Evolutionary conservation across 306 rosid species (phyloP).

Genomic region (Amphicarpaea edgeworthii): DNA sequence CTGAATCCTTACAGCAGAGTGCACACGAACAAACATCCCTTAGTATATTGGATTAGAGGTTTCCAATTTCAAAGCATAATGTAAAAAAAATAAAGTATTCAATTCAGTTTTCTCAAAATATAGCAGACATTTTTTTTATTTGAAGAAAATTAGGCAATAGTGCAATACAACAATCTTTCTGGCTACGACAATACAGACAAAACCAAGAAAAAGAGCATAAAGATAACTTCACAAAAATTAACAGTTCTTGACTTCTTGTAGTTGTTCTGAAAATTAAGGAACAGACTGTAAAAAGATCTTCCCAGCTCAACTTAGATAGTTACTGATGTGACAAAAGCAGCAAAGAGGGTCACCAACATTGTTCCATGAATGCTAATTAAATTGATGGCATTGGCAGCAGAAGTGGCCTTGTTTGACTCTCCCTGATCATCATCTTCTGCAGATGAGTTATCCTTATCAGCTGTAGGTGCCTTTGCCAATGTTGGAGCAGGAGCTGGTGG

Average conservation of each 20-base stretch:
- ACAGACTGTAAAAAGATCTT: constrained; percentile 5
- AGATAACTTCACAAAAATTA: constrained; percentile 18
- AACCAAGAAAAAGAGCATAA: background rate
- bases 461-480: constrained; percentile 51
- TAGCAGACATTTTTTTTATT: constrained; percentile 12
- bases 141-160: constrained; percentile 16
- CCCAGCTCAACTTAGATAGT: constrained; percentile 24
- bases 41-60: background rate
- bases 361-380: constrained; percentile 32
- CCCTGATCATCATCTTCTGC: constrained; percentile 42
- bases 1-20: background rate
- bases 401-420: constrained; percentile 36
- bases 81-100: background rate
- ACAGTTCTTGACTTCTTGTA: background rate
- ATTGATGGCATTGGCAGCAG: constrained; percentile 40
- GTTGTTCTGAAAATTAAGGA: constrained; percentile 6
- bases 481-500: constrained; percentile 58
- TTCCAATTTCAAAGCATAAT: background rate
- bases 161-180: constrained; percentile 18
- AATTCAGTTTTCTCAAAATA: constrained; percentile 23
- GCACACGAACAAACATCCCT: background rate
- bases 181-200: background rate
- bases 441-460: constrained; percentile 51
- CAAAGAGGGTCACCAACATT: constrained; percentile 33
- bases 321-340: constrained; percentile 32